Evolutionary conservation across 306 rosid species (phyloP).

Genomic region (Glycine latifolia): DNA sequence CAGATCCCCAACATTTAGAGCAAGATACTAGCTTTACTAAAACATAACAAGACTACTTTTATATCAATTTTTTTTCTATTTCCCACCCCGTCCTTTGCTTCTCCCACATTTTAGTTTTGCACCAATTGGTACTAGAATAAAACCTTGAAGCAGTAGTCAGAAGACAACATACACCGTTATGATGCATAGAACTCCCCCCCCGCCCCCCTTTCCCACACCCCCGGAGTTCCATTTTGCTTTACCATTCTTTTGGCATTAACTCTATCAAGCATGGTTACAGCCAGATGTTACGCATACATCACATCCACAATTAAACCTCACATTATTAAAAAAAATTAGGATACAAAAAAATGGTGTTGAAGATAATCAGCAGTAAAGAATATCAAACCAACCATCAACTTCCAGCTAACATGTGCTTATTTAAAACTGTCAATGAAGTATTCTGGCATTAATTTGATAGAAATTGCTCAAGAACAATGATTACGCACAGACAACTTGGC

Average conservation of each 20-base stretch:
- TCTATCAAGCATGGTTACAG: not conserved
- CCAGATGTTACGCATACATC: not conserved
- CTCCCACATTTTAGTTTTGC: not conserved
- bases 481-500: slow-evolving; percentile 3
- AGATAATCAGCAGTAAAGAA: slow-evolving; percentile 24
- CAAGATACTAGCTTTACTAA: not conserved
- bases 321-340: not conserved
- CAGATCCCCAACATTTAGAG: slow-evolving; percentile 4
- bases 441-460: not conserved
- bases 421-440: slow-evolving; percentile 22
- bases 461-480: slow-evolving; percentile 14
- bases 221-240: not conserved
- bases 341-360: not conserved
- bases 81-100: not conserved
- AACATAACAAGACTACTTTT: not conserved
- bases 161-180: not conserved
- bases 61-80: not conserved
- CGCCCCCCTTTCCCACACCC: too few species aligned
- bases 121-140: not conserved
- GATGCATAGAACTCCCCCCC: not conserved
- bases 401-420: not conserved
- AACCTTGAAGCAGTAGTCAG: not conserved
- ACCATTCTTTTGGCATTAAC: slow-evolving; percentile 6
- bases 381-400: slow-evolving; percentile 36
- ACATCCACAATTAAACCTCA: slow-evolving; percentile 22